These are phyloP conservation scores for Tricholoma furcatifolium DNA, from an alignment of 768 basidiomycete species.

Conservation along the genomic window DNA sequence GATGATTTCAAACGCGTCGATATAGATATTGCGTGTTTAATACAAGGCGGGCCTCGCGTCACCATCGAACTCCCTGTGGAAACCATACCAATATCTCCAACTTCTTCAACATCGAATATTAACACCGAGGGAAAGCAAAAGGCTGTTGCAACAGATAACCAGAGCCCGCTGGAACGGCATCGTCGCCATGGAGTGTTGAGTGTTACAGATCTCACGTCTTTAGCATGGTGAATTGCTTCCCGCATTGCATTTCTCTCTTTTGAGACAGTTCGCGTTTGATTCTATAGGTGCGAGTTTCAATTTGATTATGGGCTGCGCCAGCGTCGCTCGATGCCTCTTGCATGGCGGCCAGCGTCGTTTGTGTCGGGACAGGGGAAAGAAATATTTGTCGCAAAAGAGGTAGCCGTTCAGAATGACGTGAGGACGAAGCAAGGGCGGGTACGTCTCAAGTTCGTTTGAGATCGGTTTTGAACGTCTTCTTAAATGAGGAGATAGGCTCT, in stretches of 20 bases:
- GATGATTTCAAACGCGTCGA: constrained; percentile 56
- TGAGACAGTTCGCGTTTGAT: background rate
- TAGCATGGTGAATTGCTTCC: constrained; percentile 49
- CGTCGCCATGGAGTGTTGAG: constrained; percentile 47
- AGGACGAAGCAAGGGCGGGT: constrained; percentile 56
- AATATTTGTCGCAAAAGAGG: constrained; percentile 50
- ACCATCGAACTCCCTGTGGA: constrained; percentile 27
- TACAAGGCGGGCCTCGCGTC: constrained; percentile 29
- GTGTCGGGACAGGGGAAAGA: constrained; percentile 54
- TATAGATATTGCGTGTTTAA: constrained; percentile 27
- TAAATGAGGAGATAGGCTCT: constrained; percentile 45
- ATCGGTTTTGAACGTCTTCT: background rate
- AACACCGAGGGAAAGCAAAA: background rate
- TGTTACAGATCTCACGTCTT: constrained; percentile 62
- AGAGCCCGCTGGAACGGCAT: constrained; percentile 42
- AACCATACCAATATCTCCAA: background rate
- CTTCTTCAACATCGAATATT: background rate
- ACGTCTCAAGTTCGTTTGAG: constrained; percentile 13
- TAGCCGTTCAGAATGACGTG: constrained; percentile 56
- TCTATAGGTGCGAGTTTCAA: constrained; percentile 76
- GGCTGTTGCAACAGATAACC: background rate
- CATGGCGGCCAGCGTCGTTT: constrained; percentile 55
- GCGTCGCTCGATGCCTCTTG: constrained; percentile 46
- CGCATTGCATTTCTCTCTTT: background rate
- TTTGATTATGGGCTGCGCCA: constrained; percentile 74